These are phyloP conservation scores for Eimeria acervulina DNA, from an alignment of 169 alveolate genomes.

Conservation along the genomic window DNA sequence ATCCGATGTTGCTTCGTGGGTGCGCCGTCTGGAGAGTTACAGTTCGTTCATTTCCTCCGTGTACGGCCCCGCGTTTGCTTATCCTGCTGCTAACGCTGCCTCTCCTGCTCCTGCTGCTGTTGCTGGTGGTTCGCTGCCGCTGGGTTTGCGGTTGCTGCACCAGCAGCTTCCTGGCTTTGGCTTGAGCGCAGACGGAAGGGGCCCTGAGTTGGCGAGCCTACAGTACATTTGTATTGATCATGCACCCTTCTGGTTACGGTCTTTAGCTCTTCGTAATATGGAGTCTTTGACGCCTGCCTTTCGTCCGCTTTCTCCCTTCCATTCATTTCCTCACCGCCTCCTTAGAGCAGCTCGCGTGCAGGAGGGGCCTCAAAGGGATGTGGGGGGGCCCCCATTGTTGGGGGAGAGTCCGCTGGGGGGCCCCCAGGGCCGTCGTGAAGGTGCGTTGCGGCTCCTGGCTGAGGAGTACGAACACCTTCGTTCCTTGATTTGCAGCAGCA, in stretches of 20 bases:
- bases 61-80: conserved; percentile 51
- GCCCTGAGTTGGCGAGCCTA: conserved; percentile 27
- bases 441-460: conserved; percentile 36
- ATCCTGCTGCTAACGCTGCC: conserved; percentile 20
- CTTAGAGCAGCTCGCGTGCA: neutral
- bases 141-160: neutral
- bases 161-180: conserved; percentile 32
- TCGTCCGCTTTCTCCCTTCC: conserved; percentile 55
- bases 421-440: neutral
- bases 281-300: conserved; percentile 45
- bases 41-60: conserved; percentile 53
- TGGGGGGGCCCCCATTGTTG: neutral
- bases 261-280: conserved; percentile 66
- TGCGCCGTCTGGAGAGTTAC: conserved; percentile 72
- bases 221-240: conserved; percentile 41
- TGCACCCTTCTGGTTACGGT: conserved; percentile 45
- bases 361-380: too few species aligned
- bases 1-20: conserved; percentile 68
- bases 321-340: conserved; percentile 46
- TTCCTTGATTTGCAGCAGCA: neutral
- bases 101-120: conserved; percentile 19
- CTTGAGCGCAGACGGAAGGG: neutral
- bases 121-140: conserved; percentile 10
- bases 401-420: neutral
- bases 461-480: conserved; percentile 45